Percentiles rank a stretch among this genome's conserved stretches.
Evolutionary conservation across 441 rosid genomes (phyloP).

Genomic region (Manihot esculenta): DNA sequence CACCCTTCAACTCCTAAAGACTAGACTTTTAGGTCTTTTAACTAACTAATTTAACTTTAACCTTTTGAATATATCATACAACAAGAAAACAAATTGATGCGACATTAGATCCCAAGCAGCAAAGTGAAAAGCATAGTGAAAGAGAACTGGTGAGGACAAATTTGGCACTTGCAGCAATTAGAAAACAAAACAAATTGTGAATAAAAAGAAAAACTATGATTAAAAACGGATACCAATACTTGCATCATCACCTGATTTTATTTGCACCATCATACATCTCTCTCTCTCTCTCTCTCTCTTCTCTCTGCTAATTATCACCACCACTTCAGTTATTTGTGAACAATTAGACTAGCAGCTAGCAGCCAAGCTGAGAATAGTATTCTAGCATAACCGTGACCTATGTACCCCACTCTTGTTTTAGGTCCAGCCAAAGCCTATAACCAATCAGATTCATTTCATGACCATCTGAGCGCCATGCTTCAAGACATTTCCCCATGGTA

Average conservation of each 20-base stretch:
- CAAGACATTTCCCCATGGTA: background rate
- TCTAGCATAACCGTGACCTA: background rate
- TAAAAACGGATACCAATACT: background rate
- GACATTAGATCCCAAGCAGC: background rate
- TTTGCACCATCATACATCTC: no score
- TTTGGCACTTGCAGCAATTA: background rate
- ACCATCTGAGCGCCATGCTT: background rate
- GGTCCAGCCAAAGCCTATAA: background rate
- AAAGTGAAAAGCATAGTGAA: slow-evolving; percentile 3
- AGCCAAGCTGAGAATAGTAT: background rate
- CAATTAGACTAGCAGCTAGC: background rate
- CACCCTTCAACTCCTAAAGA: no score
- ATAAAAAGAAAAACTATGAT: background rate
- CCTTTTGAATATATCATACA: background rate
- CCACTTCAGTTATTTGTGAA: background rate
- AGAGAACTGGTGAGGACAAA: background rate
- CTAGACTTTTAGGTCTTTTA: no score
- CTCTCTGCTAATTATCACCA: no score
- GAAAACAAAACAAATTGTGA: background rate
- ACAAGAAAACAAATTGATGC: background rate
- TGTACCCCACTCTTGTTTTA: background rate
- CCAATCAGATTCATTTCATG: background rate
- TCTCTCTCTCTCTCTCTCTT: no score
- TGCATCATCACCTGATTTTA: no score
- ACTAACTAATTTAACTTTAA: no score